These are phyloP conservation scores for Trichoderma koningiopsis DNA, from an alignment of 2,329 filamentous ascomycete species.

Conservation along the genomic window DNA sequence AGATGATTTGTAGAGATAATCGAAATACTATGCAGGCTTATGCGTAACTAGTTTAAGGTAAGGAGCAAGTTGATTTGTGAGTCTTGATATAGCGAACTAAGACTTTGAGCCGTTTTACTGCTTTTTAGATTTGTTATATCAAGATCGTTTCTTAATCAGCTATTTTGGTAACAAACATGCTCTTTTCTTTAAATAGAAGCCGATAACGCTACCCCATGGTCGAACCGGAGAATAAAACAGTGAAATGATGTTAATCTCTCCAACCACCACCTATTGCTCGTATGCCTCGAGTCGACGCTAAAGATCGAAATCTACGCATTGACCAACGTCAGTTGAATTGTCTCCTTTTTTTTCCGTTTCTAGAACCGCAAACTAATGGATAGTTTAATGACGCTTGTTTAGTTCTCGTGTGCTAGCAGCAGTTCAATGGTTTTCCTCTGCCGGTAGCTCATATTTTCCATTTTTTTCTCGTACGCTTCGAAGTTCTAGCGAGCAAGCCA, in stretches of 20 bases:
- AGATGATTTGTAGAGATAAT: not conserved
- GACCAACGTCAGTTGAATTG: not conserved
- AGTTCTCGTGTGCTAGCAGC: not conserved
- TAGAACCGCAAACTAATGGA: not conserved
- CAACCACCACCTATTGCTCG: not conserved
- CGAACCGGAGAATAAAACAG: not conserved
- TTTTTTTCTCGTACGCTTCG: not conserved
- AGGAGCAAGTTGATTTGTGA: not conserved
- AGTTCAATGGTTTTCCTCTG: not conserved
- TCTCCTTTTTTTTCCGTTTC: not conserved
- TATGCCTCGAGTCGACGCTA: not conserved
- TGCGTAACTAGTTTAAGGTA: not conserved
- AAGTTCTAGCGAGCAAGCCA: not conserved
- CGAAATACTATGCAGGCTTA: not conserved
- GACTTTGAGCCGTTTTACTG: not conserved
- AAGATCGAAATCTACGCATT: not conserved
- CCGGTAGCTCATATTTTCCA: not conserved
- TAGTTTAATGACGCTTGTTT: not conserved
- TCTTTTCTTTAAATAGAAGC: not conserved
- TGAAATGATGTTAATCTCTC: not conserved
- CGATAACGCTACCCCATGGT: not conserved
- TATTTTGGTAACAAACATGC: not conserved
- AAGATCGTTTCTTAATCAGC: not conserved
- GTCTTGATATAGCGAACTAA: not conserved
- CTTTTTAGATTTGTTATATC: not conserved